Percentiles rank a stretch among this genome's conserved stretches.
phyloP scores from a whole-genome alignment of 768 basidiomycete species.

The Pleurotus giganteus region DNA sequence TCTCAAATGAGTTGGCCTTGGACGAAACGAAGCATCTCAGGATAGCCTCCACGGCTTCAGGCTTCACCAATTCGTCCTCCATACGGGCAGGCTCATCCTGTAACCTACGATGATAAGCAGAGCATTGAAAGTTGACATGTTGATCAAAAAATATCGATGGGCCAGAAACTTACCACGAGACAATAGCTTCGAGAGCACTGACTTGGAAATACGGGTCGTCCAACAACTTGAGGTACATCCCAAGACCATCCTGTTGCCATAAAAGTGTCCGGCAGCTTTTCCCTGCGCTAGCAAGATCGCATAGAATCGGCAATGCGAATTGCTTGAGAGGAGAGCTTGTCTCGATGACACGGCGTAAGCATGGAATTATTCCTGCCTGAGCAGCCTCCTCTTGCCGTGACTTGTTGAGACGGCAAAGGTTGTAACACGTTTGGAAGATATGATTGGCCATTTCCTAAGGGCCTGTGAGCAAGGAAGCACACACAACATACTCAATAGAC shows the following conservation, averaged over 20 bases:
- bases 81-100: constrained; percentile 95
- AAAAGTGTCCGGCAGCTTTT: constrained; percentile 87
- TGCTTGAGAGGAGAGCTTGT: constrained; percentile 92
- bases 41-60: constrained; percentile 61
- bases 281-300: constrained; percentile 93
- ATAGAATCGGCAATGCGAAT: constrained; percentile 94
- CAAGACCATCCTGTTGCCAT: constrained; percentile 93
- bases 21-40: constrained; percentile 79
- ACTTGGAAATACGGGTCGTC: constrained; percentile 91
- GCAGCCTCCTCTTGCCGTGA: constrained; percentile 96
- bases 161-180: constrained; percentile 77
- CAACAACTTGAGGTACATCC: constrained; percentile 73
- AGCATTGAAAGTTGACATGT: not conserved
- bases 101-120: constrained; percentile 61
- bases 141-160: not conserved
- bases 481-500: constrained; percentile 22
- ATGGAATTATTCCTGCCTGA: constrained; percentile 91
- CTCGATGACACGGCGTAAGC: constrained; percentile 85
- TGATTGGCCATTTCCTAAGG: constrained; percentile 93
- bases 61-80: constrained; percentile 81
- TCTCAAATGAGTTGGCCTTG: constrained; percentile 90
- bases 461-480: not conserved
- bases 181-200: constrained; percentile 84
- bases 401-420: constrained; percentile 93
- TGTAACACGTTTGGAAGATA: constrained; percentile 96